A percentile compares a stretch with the other conserved stretches of the same genome.
phyloP scores from a whole-genome alignment of 2,329 filamentous ascomycete species.

The Botrytis deweyae region DNA sequence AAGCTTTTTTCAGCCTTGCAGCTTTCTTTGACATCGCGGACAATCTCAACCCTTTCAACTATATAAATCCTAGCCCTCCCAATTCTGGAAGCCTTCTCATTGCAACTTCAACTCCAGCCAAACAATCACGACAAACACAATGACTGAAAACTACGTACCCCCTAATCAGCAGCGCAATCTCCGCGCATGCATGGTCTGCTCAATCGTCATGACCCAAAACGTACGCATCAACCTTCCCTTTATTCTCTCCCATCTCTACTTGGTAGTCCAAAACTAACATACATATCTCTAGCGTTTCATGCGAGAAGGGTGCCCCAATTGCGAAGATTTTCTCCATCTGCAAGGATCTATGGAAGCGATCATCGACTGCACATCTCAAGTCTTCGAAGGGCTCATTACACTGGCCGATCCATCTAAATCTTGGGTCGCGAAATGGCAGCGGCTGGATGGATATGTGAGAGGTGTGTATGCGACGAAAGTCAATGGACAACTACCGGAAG shows the following conservation, averaged over 20 bases:
- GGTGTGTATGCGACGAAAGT: conserved; percentile 96
- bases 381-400: conserved; percentile 90
- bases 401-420: conserved; percentile 78
- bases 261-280: conserved; percentile 22
- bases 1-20: conserved; percentile 19
- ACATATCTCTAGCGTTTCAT: conserved; percentile 69
- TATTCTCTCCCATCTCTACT: conserved; percentile 2
- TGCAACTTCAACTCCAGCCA: neutral
- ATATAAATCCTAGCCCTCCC: neutral
- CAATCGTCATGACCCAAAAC: conserved; percentile 79
- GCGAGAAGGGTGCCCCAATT: conserved; percentile 90
- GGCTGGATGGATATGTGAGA: conserved; percentile 80
- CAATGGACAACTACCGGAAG: conserved; percentile 72
- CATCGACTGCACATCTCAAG: conserved; percentile 89
- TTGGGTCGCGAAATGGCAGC: conserved; percentile 97
- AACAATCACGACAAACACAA: conserved; percentile 17
- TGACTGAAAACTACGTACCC: conserved; percentile 63
- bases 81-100: neutral
- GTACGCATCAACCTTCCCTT: conserved; percentile 47
- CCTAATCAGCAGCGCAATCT: conserved; percentile 78
- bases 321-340: conserved; percentile 87
- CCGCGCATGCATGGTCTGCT: conserved; percentile 98
- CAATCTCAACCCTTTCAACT: neutral
- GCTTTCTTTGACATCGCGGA: conserved; percentile 13
- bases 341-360: conserved; percentile 76